Base-by-base conservation (phyloP, 75 land plant species). In the Pinus albicaulis region DNA sequence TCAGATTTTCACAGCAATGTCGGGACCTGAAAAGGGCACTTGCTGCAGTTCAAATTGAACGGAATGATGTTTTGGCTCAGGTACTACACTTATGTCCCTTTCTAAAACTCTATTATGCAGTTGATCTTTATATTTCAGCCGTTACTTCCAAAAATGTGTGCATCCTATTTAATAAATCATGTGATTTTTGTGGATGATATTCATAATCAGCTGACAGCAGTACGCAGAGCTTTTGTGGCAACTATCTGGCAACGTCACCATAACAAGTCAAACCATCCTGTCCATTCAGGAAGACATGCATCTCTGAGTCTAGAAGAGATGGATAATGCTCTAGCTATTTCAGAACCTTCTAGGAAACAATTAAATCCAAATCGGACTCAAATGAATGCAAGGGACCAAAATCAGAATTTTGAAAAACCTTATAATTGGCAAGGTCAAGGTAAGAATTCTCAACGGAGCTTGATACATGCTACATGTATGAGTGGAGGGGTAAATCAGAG, bases 1-100 rank as follows among this genome's bases (percentile, higher is more conserved):
- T 53, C 82, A 80, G 82, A 59, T 80, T 77, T 66, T 69, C 61
- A 38, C 82, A 80, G 56, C 82, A 80, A 76, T 80, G 80, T n/a
- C 72, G 55, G 73, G 82, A 80, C 41, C 59, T 80, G 82, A 78
- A 72, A 77, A 26, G 80, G 48, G 80, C 80, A 69, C 79, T 80
- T 36, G 68, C 82, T 15, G 55, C 79, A 38, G 22, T 75, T 48
- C 79, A 80, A 70, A 72, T 70, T 20, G 82, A 80, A 59, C 71
- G 79, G 53, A 59, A 80, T 52, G 82, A 80, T 52, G 55, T 79
- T 0, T 73, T 71, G 38, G 69, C 73, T 36, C 82, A 80, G 81
- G 81, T 80, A 57, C 28, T 38, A 48, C 34, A 57, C 31, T 34
- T 58, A 44, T 26, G 31, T 31, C 15, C 56, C 16, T 57, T 72